Evolutionary conservation across 305 asterid species (phyloP).

Genomic region (Plantago lanceolata): DNA sequence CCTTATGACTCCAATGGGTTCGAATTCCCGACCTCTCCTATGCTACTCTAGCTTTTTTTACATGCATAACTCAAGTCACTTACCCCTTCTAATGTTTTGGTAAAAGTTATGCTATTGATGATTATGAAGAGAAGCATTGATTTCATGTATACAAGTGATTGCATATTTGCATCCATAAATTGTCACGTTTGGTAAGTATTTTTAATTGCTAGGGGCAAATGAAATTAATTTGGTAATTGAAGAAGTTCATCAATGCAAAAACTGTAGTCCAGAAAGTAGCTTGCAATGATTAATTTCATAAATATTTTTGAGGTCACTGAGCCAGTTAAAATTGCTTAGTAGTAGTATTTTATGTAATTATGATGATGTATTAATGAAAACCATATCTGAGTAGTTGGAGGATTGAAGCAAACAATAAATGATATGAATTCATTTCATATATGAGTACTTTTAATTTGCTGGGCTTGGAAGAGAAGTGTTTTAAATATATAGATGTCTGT

Average conservation of each 20-base stretch:
- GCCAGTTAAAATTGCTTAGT: conserved; percentile 24
- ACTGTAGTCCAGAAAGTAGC: neutral
- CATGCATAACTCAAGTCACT: too few relatives aligned
- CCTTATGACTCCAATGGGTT: too few relatives aligned
- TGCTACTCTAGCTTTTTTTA: too few relatives aligned
- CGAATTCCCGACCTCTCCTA: too few relatives aligned
- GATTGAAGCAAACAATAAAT: conserved; percentile 3
- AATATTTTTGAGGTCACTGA: conserved; percentile 25
- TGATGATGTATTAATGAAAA: neutral
- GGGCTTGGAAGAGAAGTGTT: neutral
- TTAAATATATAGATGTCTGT: too few relatives aligned
- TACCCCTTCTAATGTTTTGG: too few relatives aligned
- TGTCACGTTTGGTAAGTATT: too few relatives aligned
- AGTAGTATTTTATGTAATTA: too few relatives aligned
- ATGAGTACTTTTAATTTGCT: neutral
- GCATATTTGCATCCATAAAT: too few relatives aligned
- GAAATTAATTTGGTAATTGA: neutral
- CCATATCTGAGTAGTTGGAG: conserved; percentile 26
- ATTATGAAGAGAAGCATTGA: too few relatives aligned
- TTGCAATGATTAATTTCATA: conserved; percentile 17
- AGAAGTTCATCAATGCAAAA: neutral
- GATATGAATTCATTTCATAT: neutral
- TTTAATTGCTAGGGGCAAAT: neutral
- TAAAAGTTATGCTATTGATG: too few relatives aligned
- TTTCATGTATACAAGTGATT: too few relatives aligned